phyloP scores from a whole-genome alignment of 2,329 filamentous ascomycete species.

The Metarhizium album region DNA sequence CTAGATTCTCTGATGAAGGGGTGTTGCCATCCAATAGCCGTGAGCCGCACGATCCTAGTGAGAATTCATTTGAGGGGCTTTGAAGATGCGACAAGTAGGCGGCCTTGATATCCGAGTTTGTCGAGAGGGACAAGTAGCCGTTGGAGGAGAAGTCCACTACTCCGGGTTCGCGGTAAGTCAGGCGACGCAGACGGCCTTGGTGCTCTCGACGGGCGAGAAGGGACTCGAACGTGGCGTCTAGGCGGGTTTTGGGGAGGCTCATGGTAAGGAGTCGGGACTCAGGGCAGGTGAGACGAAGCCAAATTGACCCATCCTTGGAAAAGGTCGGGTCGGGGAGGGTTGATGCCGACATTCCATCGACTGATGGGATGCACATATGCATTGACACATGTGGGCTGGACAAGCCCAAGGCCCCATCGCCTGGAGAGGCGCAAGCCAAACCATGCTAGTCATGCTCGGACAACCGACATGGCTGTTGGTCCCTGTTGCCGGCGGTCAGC shows the following conservation, averaged over 20 bases:
- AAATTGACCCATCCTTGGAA: background rate
- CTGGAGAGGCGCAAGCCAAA: background rate
- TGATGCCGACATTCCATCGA: background rate
- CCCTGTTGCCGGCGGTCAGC: too few relatives aligned
- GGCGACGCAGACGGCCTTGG: conserved; percentile 29
- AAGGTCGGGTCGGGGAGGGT: background rate
- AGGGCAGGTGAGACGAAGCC: background rate
- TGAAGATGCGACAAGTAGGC: conserved; percentile 44
- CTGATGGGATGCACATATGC: background rate
- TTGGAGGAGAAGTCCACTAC: conserved; percentile 72
- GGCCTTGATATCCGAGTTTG: conserved; percentile 38
- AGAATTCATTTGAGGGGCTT: conserved; percentile 6
- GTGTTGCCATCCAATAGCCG: conserved; percentile 43
- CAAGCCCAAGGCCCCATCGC: background rate
- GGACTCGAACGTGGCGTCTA: conserved; percentile 19
- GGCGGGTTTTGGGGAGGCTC: background rate
- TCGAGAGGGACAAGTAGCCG: conserved; percentile 67
- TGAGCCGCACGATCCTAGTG: conserved; percentile 40
- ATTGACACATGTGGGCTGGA: background rate
- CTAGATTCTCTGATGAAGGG: conserved; percentile 31
- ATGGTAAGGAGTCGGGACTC: too few relatives aligned
- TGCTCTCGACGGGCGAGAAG: conserved; percentile 19
- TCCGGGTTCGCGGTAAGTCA: conserved; percentile 50
- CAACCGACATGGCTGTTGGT: too few relatives aligned
- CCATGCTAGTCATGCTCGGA: too few relatives aligned